Percentiles rank a stretch among this genome's conserved stretches.
Conservation (phyloP, 352 stramenopile genomes). For the Phytophthora pluvialis region DNA sequence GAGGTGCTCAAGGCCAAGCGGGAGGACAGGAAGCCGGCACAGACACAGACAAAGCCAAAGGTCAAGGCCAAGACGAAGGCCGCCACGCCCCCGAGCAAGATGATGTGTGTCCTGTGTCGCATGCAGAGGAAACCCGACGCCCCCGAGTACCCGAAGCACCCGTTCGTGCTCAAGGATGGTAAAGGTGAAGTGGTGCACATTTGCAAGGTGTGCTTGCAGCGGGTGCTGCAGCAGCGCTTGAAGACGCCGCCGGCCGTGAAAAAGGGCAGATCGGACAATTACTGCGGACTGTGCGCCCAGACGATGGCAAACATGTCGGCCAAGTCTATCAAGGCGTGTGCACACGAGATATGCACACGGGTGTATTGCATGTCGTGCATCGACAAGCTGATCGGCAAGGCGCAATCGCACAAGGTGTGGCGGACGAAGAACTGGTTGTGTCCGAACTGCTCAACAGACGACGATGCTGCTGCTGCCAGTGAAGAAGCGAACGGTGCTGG, state of each 20-base stretch:
- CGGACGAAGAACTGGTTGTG: slow-evolving; percentile 68
- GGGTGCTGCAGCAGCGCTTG: slow-evolving; percentile 49
- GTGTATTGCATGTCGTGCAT: slow-evolving; percentile 67
- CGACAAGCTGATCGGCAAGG: slow-evolving; percentile 67
- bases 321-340: slow-evolving; percentile 47
- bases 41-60: slow-evolving; percentile 10
- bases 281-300: slow-evolving; percentile 61
- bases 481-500: slow-evolving; percentile 2
- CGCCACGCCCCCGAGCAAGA: slow-evolving; percentile 26
- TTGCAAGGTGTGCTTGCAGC: slow-evolving; percentile 75
- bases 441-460: slow-evolving; percentile 58
- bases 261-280: slow-evolving; percentile 27
- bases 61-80: slow-evolving; percentile 11
- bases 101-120: slow-evolving; percentile 59
- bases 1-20: slow-evolving; percentile 16
- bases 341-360: slow-evolving; percentile 53
- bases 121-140: slow-evolving; percentile 33
- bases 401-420: slow-evolving; percentile 59
- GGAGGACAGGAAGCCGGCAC: slow-evolving; percentile 5
- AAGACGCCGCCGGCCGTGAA: slow-evolving; percentile 10
- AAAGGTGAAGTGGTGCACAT: slow-evolving; percentile 54
- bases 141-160: slow-evolving; percentile 57
- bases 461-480: slow-evolving; percentile 5
- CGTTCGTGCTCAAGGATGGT: slow-evolving; percentile 78
- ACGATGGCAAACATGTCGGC: slow-evolving; percentile 28